A percentile compares a stretch with the other conserved stretches of the same genome.
phyloP scores from a whole-genome alignment of 169 alveolate genomes.

The Cryptosporidium muris region DNA sequence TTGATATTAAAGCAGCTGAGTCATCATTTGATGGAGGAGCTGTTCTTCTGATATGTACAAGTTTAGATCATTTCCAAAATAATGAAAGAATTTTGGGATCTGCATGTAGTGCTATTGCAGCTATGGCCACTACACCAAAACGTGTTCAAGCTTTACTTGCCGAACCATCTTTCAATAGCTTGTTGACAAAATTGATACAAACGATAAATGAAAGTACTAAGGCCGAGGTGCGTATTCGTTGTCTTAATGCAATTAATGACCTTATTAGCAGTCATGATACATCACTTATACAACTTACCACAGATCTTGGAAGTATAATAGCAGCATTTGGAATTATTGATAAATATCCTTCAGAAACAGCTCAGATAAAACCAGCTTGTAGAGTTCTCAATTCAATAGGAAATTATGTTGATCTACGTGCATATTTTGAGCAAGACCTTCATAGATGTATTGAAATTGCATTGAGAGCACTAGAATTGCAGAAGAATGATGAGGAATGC shows the following conservation, averaged over 20 bases:
- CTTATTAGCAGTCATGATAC: constrained; percentile 67
- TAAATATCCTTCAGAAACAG: constrained; percentile 53
- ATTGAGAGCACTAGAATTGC: constrained; percentile 57
- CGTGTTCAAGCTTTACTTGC: constrained; percentile 82
- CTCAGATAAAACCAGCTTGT: constrained; percentile 61
- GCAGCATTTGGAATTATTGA: constrained; percentile 71
- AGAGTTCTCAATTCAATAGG: constrained; percentile 62
- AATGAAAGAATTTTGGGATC: constrained; percentile 84
- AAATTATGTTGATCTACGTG: constrained; percentile 60
- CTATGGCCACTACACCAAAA: constrained; percentile 86
- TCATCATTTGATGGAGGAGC: constrained; percentile 82
- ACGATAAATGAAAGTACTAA: constrained; percentile 75
- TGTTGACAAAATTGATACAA: constrained; percentile 77
- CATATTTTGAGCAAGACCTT: constrained; percentile 63
- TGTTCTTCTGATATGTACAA: constrained; percentile 81
- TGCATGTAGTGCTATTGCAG: constrained; percentile 87
- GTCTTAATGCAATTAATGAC: constrained; percentile 63
- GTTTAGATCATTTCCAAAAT: constrained; percentile 83
- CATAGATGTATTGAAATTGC: constrained; percentile 63
- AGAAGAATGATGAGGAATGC: constrained; percentile 79
- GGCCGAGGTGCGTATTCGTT: constrained; percentile 38
- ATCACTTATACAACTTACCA: constrained; percentile 49
- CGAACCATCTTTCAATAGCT: constrained; percentile 82
- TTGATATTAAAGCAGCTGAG: constrained; percentile 85
- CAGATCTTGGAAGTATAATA: constrained; percentile 56